Evolutionary conservation across 805 yeast species (phyloP), one percentile per base, ranked within the genome.

Genomic region (Monosporozyma solicola): DNA sequence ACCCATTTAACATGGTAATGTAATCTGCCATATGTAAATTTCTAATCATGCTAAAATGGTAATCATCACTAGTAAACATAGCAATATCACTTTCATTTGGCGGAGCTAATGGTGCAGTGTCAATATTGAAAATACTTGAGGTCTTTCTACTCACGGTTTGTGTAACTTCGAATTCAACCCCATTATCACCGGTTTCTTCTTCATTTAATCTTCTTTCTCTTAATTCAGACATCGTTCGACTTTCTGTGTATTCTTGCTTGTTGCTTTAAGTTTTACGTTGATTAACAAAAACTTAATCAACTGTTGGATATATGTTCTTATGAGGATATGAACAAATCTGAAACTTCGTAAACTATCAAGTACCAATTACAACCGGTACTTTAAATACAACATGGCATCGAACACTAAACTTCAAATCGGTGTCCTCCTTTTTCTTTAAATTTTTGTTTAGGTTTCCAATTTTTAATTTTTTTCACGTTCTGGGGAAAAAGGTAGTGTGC

Each of bases 11-110:
- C 74, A 91, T 79, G 3, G 99, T 94, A 68, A 94, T 94, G 73
- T 84, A 89, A 70, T 94, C 99, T 5, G 99, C 99, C 82, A 92
- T 76, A 69, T 94, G 98, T 58, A 94, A 78, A 62, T 86, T 85
- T 65, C 96, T 76, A 53, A 94, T 73, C 80, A 94, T 80, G 53
- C 91, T 84, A 58, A 92, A 84, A 67, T 92, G 97, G 64, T 95
- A 78, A 48, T 78, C 78, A 69, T 92, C 98, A 41, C 83, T 79
- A 52, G 90, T 83, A 66, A 91, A 90, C 47, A 84, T 87, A 55
- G 79, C 76, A 62, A 88, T 84, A 67, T 92, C 95, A 16, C 76
- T 75, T 54, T 82, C 82, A 62, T 85, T 87, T 9, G 94, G 92
- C 47, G 87, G 84, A 10, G 89, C 91, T 59, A 85, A 72, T 31